Conservation (phyloP, 352 stramenopile genomes). For the Pythium chondricola region DNA sequence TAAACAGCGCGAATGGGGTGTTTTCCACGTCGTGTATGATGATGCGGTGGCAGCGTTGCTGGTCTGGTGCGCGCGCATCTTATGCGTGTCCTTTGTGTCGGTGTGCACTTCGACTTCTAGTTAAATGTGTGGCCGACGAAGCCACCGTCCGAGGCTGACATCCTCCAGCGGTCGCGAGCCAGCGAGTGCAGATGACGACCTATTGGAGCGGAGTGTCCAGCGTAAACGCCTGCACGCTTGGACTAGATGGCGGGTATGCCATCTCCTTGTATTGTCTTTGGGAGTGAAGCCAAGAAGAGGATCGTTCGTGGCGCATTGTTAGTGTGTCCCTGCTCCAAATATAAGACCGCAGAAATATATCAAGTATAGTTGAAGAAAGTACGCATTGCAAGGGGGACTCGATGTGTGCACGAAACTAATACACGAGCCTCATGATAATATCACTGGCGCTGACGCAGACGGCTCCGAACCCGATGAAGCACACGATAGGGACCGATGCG, state of each 20-base stretch:
- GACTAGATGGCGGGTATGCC: constrained; percentile 8
- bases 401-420: no score
- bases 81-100: constrained; percentile 22
- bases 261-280: constrained; percentile 3
- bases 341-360: no score
- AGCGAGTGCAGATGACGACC: constrained; percentile 38
- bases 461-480: constrained; percentile 19
- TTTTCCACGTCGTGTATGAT: constrained; percentile 40
- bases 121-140: no score
- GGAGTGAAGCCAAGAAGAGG: no score
- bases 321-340: no score
- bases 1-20: constrained; percentile 30
- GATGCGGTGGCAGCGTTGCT: constrained; percentile 38
- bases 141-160: constrained; percentile 31
- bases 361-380: no score
- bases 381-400: no score
- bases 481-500: constrained; percentile 27
- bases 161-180: constrained; percentile 26
- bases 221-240: constrained; percentile 43
- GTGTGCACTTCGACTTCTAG: constrained; percentile 32
- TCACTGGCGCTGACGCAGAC: constrained; percentile 9
- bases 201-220: constrained; percentile 65
- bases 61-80: constrained; percentile 12
- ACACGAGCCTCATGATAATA: no score
- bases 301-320: no score